phyloP scores from a whole-genome alignment of 108 stramenopile genomes.

The Epithemia pelagica region DNA sequence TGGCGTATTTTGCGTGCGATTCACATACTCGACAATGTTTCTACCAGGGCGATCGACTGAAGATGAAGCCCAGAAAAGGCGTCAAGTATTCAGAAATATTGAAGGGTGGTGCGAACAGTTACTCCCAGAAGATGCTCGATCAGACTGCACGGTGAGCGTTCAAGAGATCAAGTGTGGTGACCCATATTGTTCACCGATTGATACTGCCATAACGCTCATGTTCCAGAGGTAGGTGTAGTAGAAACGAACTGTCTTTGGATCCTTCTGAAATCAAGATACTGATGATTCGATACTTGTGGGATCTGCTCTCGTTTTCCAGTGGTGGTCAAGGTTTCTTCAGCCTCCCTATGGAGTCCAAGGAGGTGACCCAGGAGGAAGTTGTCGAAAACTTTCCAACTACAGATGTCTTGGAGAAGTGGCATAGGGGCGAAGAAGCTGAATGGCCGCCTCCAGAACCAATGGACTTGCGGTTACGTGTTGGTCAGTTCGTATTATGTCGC shows the following conservation, averaged over 20 bases:
- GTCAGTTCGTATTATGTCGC: conserved; percentile 70
- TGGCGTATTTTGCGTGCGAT: too few relatives aligned
- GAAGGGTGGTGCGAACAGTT: conserved; percentile 59
- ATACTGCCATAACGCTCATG: conserved; percentile 69
- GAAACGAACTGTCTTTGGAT: neutral
- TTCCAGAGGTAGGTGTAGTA: conserved; percentile 42
- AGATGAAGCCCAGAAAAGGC: conserved; percentile 20
- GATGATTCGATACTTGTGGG: neutral
- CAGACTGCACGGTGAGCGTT: conserved; percentile 45
- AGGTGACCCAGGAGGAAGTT: conserved; percentile 64
- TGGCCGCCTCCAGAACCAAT: conserved; percentile 52
- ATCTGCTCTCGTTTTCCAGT: conserved; percentile 19
- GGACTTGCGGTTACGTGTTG: conserved; percentile 72
- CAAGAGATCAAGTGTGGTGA: conserved; percentile 87
- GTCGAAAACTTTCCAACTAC: conserved; percentile 49
- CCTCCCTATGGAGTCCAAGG: conserved; percentile 66
- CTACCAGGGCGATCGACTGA: conserved; percentile 37
- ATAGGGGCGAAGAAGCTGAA: conserved; percentile 58
- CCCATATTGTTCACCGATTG: conserved; percentile 80
- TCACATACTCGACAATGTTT: too few relatives aligned
- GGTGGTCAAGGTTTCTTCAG: conserved; percentile 73
- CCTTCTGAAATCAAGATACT: conserved; percentile 3
- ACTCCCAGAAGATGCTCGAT: conserved; percentile 48
- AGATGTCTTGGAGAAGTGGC: conserved; percentile 66
- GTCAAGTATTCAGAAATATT: conserved; percentile 31